Base-by-base conservation (phyloP, 1,284 basidiomycete species). In the Cutaneotrichosporon cavernicola region DNA sequence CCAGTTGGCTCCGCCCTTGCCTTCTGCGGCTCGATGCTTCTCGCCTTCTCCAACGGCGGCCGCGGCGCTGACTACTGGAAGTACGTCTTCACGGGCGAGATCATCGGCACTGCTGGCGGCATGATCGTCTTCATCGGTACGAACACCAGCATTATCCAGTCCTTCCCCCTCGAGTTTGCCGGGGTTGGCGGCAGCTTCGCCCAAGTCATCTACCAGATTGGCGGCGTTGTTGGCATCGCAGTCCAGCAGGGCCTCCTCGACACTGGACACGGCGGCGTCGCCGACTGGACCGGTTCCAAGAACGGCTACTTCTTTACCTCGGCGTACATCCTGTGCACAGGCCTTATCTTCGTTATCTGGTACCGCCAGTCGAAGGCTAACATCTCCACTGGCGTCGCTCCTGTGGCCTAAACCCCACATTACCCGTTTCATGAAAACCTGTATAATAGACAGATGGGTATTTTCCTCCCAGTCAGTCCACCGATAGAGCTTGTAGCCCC, bases 151-250 rank as follows among this genome's bases (percentile, higher is more conserved):
- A 68, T 78, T 63, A 77, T 77, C 60, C 73, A 75, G 60, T 63
- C 67, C 14, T 76, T 76, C 72, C 75, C 75, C 1, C 47, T 72
- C 59, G 73, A 73, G 60, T 77, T 71, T 49, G 76, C 76, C 0
- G 76, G 74, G 38, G 68, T 76, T 46, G 77, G 73, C 11, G 75
- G 76, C 18, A 72, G 72, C 3, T 76, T 76, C 53, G 73, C 73
- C 47, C 70, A 79, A 40, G 72, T 80, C 70, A 70, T 78, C 68
- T 80, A 78, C 74, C 78, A 80, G 61, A 63, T 80, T 38, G 76
- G 76, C 43, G 76, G 75, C 40, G 76, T 80, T 34, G 71, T 78
- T 52, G 78, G 77, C 60, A 77, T 80, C 63, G 72, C 76, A 14
- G 64, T 80, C 55, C 78, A 80, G 61, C 63, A 72, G 31, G 78